phyloP scores from a whole-genome alignment of 1,284 basidiomycete species.

The Lentinula novae-zelandiae region DNA sequence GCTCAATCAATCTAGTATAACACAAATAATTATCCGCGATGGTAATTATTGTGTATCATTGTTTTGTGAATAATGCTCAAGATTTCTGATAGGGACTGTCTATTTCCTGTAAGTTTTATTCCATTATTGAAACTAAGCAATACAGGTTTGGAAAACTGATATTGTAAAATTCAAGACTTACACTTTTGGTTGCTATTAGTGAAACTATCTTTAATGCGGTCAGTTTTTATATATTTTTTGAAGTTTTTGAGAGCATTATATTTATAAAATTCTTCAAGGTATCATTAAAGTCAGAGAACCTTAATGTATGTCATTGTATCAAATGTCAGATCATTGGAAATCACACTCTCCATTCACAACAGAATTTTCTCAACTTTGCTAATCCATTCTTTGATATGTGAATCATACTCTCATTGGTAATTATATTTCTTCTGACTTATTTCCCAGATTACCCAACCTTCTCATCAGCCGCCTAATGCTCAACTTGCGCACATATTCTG shows the following conservation, averaged over 20 bases:
- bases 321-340: no score
- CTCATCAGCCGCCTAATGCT: neutral
- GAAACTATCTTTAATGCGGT: no score
- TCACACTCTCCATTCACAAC: neutral
- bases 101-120: neutral
- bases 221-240: no score
- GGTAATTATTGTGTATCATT: neutral
- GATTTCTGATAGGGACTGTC: neutral
- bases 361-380: neutral
- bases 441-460: neutral
- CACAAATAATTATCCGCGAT: neutral
- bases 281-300: no score
- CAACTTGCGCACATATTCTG: neutral
- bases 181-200: neutral
- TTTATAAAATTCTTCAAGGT: no score
- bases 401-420: neutral
- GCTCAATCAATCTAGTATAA: neutral
- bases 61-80: no score
- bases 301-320: no score
- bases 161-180: neutral
- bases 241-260: no score
- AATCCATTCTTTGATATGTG: neutral
- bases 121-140: no score
- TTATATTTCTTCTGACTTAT: neutral
- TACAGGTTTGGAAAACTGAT: no score